Percentiles rank a stretch among this genome's conserved stretches.
Evolutionary conservation across 495 filamentous ascomycete species (phyloP).

Genomic region (Sphaerosporella brunnea): DNA sequence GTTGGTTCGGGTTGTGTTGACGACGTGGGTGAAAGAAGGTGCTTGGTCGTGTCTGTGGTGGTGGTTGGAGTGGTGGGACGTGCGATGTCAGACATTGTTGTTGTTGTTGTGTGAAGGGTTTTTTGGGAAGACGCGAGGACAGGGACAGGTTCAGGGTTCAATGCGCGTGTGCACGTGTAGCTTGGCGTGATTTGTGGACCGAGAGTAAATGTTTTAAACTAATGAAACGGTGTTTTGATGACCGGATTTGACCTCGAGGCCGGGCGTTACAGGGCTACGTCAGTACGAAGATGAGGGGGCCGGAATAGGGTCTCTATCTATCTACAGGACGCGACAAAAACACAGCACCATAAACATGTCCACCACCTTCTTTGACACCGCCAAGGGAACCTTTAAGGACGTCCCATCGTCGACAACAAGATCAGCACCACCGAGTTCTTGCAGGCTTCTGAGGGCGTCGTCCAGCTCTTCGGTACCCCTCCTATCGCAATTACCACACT

Average conservation of each 20-base stretch:
- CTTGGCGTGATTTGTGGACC: too few species aligned
- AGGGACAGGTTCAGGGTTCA: too few species aligned
- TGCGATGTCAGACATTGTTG: background rate
- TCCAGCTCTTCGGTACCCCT: conserved; percentile 62
- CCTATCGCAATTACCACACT: background rate
- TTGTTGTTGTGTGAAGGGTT: too few species aligned
- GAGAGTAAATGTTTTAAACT: too few species aligned
- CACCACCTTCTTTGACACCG: conserved; percentile 60
- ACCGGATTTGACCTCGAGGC: too few species aligned
- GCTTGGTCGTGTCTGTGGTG: background rate
- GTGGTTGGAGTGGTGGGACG: background rate
- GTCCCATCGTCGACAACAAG: conserved; percentile 57
- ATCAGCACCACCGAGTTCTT: conserved; percentile 77
- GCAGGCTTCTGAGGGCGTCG: conserved; percentile 70
- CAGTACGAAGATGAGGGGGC: too few species aligned
- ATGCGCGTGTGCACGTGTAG: too few species aligned
- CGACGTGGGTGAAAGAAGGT: background rate
- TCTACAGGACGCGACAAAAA: too few species aligned
- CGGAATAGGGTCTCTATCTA: too few species aligned
- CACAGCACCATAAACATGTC: conserved; percentile 4
- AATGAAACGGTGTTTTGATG: too few species aligned
- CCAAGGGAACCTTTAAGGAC: conserved; percentile 63
- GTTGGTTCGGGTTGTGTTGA: background rate
- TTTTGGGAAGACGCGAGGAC: too few species aligned
- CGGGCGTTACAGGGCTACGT: too few species aligned